These are phyloP conservation scores for Pisolithus tinctorius DNA, from an alignment of 768 basidiomycete species.

Conservation along the genomic window DNA sequence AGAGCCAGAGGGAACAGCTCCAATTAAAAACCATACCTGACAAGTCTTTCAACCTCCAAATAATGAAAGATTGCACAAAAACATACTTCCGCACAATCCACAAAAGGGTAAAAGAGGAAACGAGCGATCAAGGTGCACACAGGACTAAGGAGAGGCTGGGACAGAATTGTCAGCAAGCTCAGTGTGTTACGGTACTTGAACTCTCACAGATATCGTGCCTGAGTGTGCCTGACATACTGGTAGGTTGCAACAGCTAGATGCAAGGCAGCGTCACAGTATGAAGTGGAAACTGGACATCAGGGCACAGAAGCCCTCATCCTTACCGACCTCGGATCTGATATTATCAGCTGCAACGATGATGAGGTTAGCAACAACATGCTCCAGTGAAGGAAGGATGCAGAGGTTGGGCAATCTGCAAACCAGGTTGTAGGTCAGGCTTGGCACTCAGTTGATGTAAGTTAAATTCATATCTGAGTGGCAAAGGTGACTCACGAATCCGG, in stretches of 20 bases:
- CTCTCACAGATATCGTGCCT: too few relatives aligned
- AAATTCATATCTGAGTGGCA: too few relatives aligned
- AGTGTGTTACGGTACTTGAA: not conserved
- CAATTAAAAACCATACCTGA: not conserved
- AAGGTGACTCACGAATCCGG: too few relatives aligned
- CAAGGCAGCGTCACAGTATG: not conserved
- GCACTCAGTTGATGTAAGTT: not conserved
- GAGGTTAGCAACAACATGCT: not conserved
- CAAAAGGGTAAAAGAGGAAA: not conserved
- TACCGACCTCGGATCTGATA: not conserved
- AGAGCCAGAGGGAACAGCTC: not conserved
- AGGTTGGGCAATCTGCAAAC: not conserved
- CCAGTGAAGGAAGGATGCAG: not conserved
- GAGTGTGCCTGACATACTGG: not conserved
- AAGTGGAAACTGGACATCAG: not conserved
- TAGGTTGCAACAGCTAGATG: not conserved
- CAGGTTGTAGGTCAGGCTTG: not conserved
- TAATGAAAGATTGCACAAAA: too few relatives aligned
- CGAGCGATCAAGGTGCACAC: not conserved
- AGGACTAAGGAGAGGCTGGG: not conserved
- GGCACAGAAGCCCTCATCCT: not conserved
- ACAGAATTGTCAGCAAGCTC: not conserved
- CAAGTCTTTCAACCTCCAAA: too few relatives aligned
- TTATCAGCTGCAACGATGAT: not conserved
- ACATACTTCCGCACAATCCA: too few relatives aligned